Evolutionary conservation across 2,329 filamentous ascomycete genomes (phyloP).

Genomic region (Leptographium procerum): DNA sequence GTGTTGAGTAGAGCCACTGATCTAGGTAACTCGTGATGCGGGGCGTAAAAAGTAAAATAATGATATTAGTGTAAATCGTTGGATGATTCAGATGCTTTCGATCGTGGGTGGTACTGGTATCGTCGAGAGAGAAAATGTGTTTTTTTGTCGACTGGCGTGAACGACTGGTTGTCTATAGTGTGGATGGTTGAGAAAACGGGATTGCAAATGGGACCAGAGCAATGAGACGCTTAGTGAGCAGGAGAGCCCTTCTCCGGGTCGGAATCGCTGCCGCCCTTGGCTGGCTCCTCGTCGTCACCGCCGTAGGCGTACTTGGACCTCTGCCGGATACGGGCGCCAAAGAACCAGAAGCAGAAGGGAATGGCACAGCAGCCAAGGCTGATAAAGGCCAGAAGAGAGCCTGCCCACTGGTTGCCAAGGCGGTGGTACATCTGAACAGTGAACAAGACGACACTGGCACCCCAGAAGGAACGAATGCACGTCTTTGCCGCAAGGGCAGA

Average conservation of each 20-base stretch:
- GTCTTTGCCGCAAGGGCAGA: constrained; percentile 75
- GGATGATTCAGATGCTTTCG: background rate
- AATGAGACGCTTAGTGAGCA: background rate
- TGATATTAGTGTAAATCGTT: background rate
- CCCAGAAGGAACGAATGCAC: constrained; percentile 69
- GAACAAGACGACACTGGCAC: constrained; percentile 65
- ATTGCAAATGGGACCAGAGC: background rate
- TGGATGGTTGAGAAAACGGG: background rate
- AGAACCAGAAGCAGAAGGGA: constrained; percentile 72
- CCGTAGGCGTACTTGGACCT: constrained; percentile 63
- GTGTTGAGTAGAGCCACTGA: background rate
- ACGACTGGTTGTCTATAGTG: background rate
- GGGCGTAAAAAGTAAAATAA: background rate
- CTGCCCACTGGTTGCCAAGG: constrained; percentile 67
- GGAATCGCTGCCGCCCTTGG: constrained; percentile 10
- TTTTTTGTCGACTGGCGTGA: background rate
- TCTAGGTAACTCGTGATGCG: background rate
- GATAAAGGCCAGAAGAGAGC: constrained; percentile 60
- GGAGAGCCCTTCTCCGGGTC: constrained; percentile 27
- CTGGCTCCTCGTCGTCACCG: constrained; percentile 37
- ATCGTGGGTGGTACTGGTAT: background rate
- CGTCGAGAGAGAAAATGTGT: background rate
- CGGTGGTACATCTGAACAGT: constrained; percentile 70
- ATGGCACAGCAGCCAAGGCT: constrained; percentile 69
- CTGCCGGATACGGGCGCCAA: constrained; percentile 58